Conservation (phyloP, 495 filamentous ascomycete species). For the Zalerion maritima region DNA sequence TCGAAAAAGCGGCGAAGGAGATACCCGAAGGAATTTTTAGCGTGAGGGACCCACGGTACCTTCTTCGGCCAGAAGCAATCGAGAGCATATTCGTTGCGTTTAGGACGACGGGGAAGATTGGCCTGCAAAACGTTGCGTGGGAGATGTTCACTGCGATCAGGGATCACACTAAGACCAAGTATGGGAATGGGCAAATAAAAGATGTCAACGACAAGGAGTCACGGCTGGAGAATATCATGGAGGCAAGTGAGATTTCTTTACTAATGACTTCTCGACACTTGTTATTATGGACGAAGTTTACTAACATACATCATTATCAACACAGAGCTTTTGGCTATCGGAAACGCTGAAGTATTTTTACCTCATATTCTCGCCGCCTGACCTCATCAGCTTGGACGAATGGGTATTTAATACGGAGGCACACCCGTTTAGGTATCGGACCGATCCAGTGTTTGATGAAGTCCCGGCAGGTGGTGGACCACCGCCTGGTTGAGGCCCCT, state of each 20-base stretch:
- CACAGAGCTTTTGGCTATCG: slow-evolving; percentile 41
- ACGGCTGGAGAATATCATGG: slow-evolving; percentile 25
- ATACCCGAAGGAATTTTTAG: slow-evolving; percentile 45
- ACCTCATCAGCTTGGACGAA: slow-evolving; percentile 45
- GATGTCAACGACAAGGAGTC: slow-evolving; percentile 21
- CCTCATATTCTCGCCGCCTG: slow-evolving; percentile 59
- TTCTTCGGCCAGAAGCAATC: slow-evolving; percentile 58
- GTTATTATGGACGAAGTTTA: too few species aligned
- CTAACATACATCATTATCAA: slow-evolving; percentile 5
- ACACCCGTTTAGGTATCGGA: slow-evolving; percentile 60
- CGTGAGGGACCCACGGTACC: slow-evolving; percentile 45
- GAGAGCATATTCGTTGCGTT: slow-evolving; percentile 60
- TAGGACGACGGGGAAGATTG: slow-evolving; percentile 40
- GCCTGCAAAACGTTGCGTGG: slow-evolving; percentile 42
- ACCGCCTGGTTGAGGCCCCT: too few species aligned
- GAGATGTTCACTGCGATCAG: slow-evolving; percentile 41
- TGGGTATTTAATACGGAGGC: slow-evolving; percentile 55
- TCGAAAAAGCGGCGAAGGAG: too few species aligned
- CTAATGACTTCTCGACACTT: too few species aligned
- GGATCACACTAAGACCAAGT: slow-evolving; percentile 30
- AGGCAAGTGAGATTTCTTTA: slow-evolving; percentile 24
- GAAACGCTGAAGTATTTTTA: slow-evolving; percentile 82
- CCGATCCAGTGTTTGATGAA: too few species aligned
- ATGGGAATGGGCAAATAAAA: slow-evolving; percentile 34
- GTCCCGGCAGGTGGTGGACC: too few species aligned